A percentile compares a stretch with the other conserved stretches of the same genome.
phyloP scores from a whole-genome alignment of 768 basidiomycete genomes.

The Xanthoconium stramineum region DNA sequence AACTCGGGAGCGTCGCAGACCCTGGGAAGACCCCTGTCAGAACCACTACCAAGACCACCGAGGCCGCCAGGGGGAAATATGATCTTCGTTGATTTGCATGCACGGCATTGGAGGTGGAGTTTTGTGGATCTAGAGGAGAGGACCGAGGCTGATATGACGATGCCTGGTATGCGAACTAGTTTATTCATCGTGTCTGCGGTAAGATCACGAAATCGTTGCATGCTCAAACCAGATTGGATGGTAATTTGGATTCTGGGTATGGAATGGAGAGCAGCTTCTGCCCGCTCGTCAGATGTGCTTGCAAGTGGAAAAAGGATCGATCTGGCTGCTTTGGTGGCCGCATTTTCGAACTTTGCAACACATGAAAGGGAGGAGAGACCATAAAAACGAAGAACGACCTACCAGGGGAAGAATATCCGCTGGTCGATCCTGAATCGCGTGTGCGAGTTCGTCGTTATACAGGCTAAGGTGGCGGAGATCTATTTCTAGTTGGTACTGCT shows the following conservation, averaged over 20 bases:
- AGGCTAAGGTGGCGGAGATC: constrained; percentile 75
- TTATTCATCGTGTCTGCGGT: constrained; percentile 94
- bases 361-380: neutral
- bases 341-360: constrained; percentile 77
- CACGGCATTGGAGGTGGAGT: constrained; percentile 89
- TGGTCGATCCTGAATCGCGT: constrained; percentile 85
- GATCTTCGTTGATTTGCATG: constrained; percentile 76
- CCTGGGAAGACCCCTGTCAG: constrained; percentile 81
- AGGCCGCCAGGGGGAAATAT: constrained; percentile 76
- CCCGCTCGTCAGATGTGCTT: constrained; percentile 42
- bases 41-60: constrained; percentile 85
- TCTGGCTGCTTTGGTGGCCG: constrained; percentile 80
- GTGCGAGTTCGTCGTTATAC: constrained; percentile 93
- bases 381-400: constrained; percentile 22
- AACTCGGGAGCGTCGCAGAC: constrained; percentile 78
- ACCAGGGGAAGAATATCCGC: constrained; percentile 88
- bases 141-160: constrained; percentile 95
- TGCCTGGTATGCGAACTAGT: constrained; percentile 94
- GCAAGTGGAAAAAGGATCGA: constrained; percentile 79
- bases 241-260: constrained; percentile 83
- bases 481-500: constrained; percentile 84
- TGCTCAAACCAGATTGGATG: constrained; percentile 84
- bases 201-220: constrained; percentile 91
- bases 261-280: constrained; percentile 44
- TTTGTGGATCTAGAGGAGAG: constrained; percentile 91